Evolutionary conservation across 179 eudicot genomes (phyloP).

Genomic region (Corrigiola litoralis): DNA sequence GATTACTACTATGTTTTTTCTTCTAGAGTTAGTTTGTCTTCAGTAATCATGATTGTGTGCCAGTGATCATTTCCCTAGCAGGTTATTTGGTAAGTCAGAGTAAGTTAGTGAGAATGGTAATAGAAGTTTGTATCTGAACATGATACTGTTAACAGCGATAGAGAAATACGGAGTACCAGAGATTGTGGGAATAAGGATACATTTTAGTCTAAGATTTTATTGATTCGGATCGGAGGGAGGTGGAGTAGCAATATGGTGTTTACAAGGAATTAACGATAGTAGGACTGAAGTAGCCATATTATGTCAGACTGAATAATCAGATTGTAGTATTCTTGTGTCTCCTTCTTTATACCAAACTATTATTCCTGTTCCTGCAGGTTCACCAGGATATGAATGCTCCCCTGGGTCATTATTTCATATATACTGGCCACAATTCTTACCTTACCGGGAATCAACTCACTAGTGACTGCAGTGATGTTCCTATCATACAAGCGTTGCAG

Average conservation of each 20-base stretch:
- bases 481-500: slow-evolving; percentile 66
- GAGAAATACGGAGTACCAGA: no score
- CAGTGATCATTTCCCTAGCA: no score
- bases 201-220: no score
- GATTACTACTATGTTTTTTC: neutral
- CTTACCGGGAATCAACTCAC: slow-evolving; percentile 93
- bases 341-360: neutral
- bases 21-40: neutral
- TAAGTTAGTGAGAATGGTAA: neutral
- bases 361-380: slow-evolving; percentile 41
- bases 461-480: slow-evolving; percentile 83
- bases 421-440: slow-evolving; percentile 95
- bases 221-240: no score
- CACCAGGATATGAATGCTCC: slow-evolving; percentile 90
- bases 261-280: no score
- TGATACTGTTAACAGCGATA: no score
- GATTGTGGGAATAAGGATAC: no score
- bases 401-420: slow-evolving; percentile 79
- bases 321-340: neutral
- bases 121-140: neutral
- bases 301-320: neutral
- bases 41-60: neutral
- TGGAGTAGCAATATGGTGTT: no score
- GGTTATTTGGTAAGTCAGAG: neutral
- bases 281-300: no score